Percentiles rank a stretch among this genome's conserved stretches.
Evolutionary conservation across 1,284 basidiomycete species (phyloP).

Genomic region (Athelia psychrophila): DNA sequence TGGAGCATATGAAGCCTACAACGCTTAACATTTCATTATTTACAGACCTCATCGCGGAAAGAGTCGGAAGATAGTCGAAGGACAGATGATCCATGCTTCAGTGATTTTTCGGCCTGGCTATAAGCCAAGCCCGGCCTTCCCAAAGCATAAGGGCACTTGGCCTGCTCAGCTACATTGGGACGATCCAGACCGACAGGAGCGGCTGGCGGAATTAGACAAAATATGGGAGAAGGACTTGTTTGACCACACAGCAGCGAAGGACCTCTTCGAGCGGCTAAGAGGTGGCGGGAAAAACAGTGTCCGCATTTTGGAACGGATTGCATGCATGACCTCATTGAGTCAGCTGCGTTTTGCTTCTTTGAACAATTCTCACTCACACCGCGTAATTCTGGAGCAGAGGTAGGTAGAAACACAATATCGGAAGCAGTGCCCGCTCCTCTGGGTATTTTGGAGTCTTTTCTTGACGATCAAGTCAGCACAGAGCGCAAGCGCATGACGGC

Average conservation of each 20-base stretch:
- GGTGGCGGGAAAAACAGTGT: too few relatives aligned
- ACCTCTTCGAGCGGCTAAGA: neutral
- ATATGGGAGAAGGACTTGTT: neutral
- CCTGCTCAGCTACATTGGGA: neutral
- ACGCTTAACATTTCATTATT: too few relatives aligned
- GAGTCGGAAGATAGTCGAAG: conserved; percentile 21
- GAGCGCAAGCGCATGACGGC: too few relatives aligned
- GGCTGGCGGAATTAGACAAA: neutral
- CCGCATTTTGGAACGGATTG: too few relatives aligned
- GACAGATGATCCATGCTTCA: conserved; percentile 28
- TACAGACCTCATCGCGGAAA: conserved; percentile 20
- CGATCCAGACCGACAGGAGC: neutral
- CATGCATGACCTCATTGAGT: too few relatives aligned
- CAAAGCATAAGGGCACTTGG: neutral
- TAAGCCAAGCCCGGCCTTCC: neutral
- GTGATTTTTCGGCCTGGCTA: conserved; percentile 6
- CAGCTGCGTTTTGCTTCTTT: too few relatives aligned
- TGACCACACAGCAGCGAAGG: neutral
- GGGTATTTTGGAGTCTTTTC: too few relatives aligned
- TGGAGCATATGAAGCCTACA: neutral
- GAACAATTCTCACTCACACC: too few relatives aligned
- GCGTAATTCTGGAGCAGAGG: too few relatives aligned
- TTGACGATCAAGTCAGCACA: too few relatives aligned
- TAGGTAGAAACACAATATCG: too few relatives aligned
- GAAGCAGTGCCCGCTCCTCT: too few relatives aligned